Evolutionary conservation across 2,329 filamentous ascomycete genomes (phyloP).

Genomic region (Oidium heveae): DNA sequence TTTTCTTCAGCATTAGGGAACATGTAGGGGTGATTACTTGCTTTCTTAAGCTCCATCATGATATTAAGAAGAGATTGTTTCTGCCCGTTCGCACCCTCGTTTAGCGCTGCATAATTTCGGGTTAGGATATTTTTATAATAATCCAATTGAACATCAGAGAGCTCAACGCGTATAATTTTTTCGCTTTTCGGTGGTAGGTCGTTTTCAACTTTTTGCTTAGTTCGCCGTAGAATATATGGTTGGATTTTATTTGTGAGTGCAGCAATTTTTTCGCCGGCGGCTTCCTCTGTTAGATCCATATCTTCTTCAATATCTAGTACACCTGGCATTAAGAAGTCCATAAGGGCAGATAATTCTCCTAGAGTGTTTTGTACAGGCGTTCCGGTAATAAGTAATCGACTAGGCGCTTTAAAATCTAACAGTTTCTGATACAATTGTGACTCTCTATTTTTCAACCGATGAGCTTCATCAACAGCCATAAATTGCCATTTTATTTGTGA

Average conservation of each 20-base stretch:
- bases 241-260: conserved; percentile 69
- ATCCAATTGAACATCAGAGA: conserved; percentile 87
- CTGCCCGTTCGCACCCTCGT: conserved; percentile 69
- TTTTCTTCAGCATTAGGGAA: conserved; percentile 84
- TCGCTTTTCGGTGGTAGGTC: conserved; percentile 92
- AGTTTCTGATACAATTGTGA: conserved; percentile 78
- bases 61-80: conserved; percentile 93
- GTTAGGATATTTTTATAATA: conserved; percentile 99
- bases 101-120: conserved; percentile 82
- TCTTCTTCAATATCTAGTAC: conserved; percentile 78
- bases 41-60: conserved; percentile 99
- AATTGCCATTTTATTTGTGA: conserved; percentile 93
- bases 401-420: conserved; percentile 64
- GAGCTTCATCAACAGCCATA: conserved; percentile 85
- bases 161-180: conserved; percentile 93
- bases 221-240: conserved; percentile 82
- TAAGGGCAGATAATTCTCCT: conserved; percentile 68
- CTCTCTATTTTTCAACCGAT: conserved; percentile 87
- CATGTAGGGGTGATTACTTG: conserved; percentile 97
- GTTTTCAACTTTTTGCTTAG: conserved; percentile 92
- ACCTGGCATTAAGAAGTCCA: conserved; percentile 95
- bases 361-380: conserved; percentile 96
- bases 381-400: conserved; percentile 79
- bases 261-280: conserved; percentile 67
- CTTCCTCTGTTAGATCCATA: conserved; percentile 56